These are phyloP conservation scores for Xylaria cubensis DNA, from an alignment of 495 filamentous ascomycete species.

Conservation along the genomic window DNA sequence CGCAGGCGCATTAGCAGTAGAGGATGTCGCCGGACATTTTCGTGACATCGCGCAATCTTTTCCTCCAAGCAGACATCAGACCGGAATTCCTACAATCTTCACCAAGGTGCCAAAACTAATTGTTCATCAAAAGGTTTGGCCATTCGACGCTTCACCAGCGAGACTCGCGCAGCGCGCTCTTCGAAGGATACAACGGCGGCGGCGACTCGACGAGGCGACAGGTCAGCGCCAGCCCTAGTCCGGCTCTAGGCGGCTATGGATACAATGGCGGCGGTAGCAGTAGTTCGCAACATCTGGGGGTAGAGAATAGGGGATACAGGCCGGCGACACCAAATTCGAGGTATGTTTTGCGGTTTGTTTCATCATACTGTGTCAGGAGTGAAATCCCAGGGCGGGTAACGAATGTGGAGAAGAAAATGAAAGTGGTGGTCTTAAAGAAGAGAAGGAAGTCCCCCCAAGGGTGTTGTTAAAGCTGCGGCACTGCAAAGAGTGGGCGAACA, in stretches of 20 bases:
- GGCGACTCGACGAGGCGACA: constrained; percentile 60
- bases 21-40: background rate
- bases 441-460: background rate
- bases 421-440: background rate
- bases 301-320: constrained; percentile 46
- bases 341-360: constrained; percentile 49
- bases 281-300: constrained; percentile 43
- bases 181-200: constrained; percentile 79
- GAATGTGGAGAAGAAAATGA: background rate
- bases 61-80: too few relatives aligned
- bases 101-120: background rate
- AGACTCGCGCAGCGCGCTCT: constrained; percentile 86
- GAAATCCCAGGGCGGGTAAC: background rate
- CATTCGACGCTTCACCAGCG: constrained; percentile 75
- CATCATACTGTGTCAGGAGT: too few relatives aligned
- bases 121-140: constrained; percentile 55
- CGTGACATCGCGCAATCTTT: background rate
- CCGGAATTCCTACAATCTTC: too few relatives aligned
- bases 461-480: background rate
- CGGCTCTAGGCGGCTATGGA: constrained; percentile 63
- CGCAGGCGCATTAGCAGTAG: background rate
- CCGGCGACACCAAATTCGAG: constrained; percentile 85
- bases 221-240: constrained; percentile 54
- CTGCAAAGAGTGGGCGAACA: background rate
- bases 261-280: constrained; percentile 62